Conservation (phyloP, 768 basidiomycete genomes). For the Neoboletus magnificus region DNA sequence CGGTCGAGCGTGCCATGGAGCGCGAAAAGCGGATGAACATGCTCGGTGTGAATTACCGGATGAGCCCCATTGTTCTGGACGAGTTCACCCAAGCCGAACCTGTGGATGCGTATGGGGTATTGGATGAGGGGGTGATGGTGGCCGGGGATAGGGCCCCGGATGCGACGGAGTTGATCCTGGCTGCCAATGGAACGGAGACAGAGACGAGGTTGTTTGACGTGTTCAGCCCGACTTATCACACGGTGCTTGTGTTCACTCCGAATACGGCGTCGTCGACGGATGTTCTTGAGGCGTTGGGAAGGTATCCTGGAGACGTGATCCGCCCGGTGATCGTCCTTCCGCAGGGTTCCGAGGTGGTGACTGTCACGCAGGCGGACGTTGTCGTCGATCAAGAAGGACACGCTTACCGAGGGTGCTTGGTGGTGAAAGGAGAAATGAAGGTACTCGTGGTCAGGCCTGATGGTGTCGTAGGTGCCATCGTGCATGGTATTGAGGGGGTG, state of each 20-base stretch:
- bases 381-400: slow-evolving; percentile 38
- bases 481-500: slow-evolving; percentile 16
- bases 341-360: neutral
- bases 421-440: slow-evolving; percentile 26
- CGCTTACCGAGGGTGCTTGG: slow-evolving; percentile 40
- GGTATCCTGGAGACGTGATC: slow-evolving; percentile 3
- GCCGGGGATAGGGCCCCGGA: slow-evolving; percentile 48
- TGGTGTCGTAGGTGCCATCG: slow-evolving; percentile 38
- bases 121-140: slow-evolving; percentile 26
- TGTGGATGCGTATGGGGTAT: slow-evolving; percentile 9
- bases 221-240: slow-evolving; percentile 25
- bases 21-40: slow-evolving; percentile 14
- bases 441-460: slow-evolving; percentile 44
- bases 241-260: slow-evolving; percentile 28
- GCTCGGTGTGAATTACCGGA: slow-evolving; percentile 36
- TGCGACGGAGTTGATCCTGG: slow-evolving; percentile 32
- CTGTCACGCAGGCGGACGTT: slow-evolving; percentile 25
- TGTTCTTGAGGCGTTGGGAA: slow-evolving; percentile 7
- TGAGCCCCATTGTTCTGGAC: slow-evolving; percentile 36
- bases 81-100: slow-evolving; percentile 25
- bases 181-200: neutral
- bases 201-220: slow-evolving; percentile 21
- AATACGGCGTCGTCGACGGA: slow-evolving; percentile 1
- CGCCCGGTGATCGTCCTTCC: slow-evolving; percentile 15
- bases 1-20: neutral